phyloP scores from a whole-genome alignment of 2,329 filamentous ascomycete species.

The Magnaporthiopsis incrustans region DNA sequence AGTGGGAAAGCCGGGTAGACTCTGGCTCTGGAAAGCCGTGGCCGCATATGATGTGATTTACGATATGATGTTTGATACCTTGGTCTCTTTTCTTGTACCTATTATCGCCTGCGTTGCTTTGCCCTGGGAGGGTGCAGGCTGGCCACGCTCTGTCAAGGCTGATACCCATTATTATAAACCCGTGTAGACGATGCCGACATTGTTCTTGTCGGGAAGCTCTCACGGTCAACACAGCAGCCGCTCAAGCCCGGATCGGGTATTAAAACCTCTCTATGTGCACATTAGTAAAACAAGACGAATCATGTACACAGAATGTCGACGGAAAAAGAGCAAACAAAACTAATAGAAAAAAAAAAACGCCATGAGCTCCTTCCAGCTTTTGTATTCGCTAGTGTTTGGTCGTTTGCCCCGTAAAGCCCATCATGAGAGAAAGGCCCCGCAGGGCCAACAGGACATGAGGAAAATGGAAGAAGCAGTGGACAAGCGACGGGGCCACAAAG shows the following conservation, averaged over 20 bases:
- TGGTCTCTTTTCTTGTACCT: not conserved
- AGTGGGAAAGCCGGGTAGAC: not conserved
- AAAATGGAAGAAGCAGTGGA: not conserved
- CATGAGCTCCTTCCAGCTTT: not conserved
- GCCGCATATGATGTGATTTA: not conserved
- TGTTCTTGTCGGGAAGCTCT: not conserved
- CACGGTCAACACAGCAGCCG: not conserved
- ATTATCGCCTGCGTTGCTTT: not conserved
- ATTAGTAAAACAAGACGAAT: slow-evolving; percentile 4
- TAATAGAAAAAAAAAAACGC: not conserved
- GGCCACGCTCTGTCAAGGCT: not conserved
- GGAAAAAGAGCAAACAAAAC: not conserved
- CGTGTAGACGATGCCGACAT: not conserved
- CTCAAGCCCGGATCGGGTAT: not conserved
- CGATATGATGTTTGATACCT: not conserved
- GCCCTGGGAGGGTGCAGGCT: not conserved
- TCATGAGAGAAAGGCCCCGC: not conserved
- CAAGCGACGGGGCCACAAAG: not conserved
- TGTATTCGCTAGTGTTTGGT: not conserved
- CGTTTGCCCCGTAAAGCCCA: not conserved
- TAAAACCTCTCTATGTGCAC: slow-evolving; percentile 2
- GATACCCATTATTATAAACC: not conserved
- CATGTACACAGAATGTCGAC: not conserved
- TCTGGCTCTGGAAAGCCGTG: not conserved
- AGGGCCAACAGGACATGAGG: not conserved